Percentiles rank a stretch among this genome's conserved stretches.
Conservation (phyloP, 306 rosid species). For the Cicer bijugum region DNA sequence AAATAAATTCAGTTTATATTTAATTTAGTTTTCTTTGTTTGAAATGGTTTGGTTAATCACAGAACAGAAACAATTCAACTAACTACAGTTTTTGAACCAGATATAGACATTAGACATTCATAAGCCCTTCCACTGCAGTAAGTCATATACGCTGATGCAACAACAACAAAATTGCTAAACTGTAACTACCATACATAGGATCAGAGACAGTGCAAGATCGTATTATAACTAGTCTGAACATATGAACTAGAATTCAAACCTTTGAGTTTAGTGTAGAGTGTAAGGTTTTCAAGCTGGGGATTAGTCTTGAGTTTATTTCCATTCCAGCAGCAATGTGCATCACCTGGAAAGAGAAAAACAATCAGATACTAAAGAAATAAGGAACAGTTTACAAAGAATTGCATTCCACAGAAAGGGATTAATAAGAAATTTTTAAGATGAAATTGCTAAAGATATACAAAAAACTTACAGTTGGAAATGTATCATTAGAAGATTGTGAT, state of each 20-base stretch:
- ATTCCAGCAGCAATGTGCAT: slow-evolving; percentile 96
- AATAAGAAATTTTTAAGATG: slow-evolving; percentile 3
- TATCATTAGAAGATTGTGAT: slow-evolving; percentile 96
- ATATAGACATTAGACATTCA: slow-evolving; percentile 1
- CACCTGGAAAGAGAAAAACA: slow-evolving; percentile 60
- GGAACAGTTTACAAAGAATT: slow-evolving; percentile 19
- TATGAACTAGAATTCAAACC: slow-evolving; percentile 57
- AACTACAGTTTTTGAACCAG: not conserved
- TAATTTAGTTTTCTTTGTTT: slow-evolving; percentile 2
- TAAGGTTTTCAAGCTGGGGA: slow-evolving; percentile 81
- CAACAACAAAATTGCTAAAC: not conserved
- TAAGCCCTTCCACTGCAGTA: not conserved
- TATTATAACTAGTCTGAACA: slow-evolving; percentile 12
- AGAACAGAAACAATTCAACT: not conserved
- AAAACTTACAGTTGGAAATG: slow-evolving; percentile 88
- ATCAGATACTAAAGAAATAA: slow-evolving; percentile 12
- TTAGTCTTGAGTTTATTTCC: slow-evolving; percentile 79
- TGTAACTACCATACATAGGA: slow-evolving; percentile 1
- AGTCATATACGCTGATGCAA: not conserved
- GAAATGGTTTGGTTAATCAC: slow-evolving; percentile 9
- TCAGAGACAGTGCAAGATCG: slow-evolving; percentile 1
- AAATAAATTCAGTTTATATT: not conserved
- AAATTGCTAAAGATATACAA: slow-evolving; percentile 26
- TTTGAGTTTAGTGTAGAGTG: slow-evolving; percentile 71
- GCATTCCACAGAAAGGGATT: not conserved